Base-by-base conservation (phyloP, 2,329 filamentous ascomycete species). In the Pseudovirgaria hyperparasitica region DNA sequence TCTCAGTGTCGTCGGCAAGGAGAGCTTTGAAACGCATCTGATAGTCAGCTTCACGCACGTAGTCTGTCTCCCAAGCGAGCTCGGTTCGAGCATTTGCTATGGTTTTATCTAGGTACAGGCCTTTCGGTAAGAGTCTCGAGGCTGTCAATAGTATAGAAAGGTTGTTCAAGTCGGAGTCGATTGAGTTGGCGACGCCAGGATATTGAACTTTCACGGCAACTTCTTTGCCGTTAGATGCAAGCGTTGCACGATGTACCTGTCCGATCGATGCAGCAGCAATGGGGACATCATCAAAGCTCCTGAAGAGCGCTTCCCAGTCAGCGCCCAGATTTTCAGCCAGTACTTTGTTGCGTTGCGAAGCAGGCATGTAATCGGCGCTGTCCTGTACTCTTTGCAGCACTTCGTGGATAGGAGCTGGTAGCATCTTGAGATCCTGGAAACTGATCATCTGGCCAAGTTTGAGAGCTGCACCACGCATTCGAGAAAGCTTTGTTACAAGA, bases 161-260 rank as follows among this genome's bases (percentile, higher is more conserved):
- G 45, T 98, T 98, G 55, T 84, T 92, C 2, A 98, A 68, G 45
- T 98, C 90, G 1, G 87, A 94, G 54, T 93, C 85, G 51, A 98
- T 98, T 4, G 86, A 96, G 52, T 82, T 77, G 11, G 87, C 82
- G 2, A 98, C 90, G 9, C 92, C 92, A 1, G 90, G 90, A 43
- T 98, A 98, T 54, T 98, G 90, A 7, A 98, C 77, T 55, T 98
- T 98, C 45, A 98, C 86, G 4, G 90, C 90, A 0, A 98, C 90
- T 22, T 67, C 63, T 37, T 76, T 66, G 20, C 77, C 76, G 21
- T 68, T 85, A 4, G 77, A 76, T 41, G 76, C 78, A 12, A 98
- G 64, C 0, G 75, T 72, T 3, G 85, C 90, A 33, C 76, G 75
- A 57, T 98, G 90, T 0, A 98, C 90, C 50, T 98, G 90, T 0